Conservation (phyloP, 768 basidiomycete genomes). For the Sporobolomyces roseus region DNA sequence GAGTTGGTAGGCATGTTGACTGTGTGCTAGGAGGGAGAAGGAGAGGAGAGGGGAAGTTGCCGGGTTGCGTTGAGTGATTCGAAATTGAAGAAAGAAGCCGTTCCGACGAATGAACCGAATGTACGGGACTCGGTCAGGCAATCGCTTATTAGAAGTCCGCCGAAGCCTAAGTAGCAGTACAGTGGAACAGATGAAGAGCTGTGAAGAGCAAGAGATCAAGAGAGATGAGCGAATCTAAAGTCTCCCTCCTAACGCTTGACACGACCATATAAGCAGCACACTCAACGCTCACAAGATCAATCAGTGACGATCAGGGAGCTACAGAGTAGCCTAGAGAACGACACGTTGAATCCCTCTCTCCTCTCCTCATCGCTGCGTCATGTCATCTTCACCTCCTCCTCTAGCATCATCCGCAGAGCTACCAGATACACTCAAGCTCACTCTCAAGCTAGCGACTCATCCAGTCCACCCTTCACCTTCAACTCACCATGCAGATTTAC, state of each 20-base stretch:
- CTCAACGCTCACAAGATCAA: no score
- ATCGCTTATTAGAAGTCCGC: no score
- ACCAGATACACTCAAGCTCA: neutral
- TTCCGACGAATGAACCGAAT: neutral
- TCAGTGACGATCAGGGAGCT: no score
- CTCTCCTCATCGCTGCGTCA: neutral
- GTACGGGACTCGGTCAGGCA: no score
- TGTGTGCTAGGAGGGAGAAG: neutral
- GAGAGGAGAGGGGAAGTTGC: neutral
- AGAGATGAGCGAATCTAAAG: no score
- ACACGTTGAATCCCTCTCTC: neutral
- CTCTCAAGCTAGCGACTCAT: constrained; percentile 10
- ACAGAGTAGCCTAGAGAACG: no score
- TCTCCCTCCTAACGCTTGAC: no score
- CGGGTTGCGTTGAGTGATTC: neutral
- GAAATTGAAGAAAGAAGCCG: neutral
- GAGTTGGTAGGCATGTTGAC: neutral
- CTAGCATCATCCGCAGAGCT: neutral
- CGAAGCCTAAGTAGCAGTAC: no score
- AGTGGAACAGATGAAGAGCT: neutral
- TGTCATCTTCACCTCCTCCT: neutral
- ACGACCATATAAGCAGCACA: no score
- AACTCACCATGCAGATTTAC: no score
- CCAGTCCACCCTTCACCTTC: constrained; percentile 1
- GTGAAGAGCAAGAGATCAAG: neutral